These are phyloP conservation scores for Pseudogymnoascus sp. DNA, from an alignment of 2,329 filamentous ascomycete species.

Conservation along the genomic window DNA sequence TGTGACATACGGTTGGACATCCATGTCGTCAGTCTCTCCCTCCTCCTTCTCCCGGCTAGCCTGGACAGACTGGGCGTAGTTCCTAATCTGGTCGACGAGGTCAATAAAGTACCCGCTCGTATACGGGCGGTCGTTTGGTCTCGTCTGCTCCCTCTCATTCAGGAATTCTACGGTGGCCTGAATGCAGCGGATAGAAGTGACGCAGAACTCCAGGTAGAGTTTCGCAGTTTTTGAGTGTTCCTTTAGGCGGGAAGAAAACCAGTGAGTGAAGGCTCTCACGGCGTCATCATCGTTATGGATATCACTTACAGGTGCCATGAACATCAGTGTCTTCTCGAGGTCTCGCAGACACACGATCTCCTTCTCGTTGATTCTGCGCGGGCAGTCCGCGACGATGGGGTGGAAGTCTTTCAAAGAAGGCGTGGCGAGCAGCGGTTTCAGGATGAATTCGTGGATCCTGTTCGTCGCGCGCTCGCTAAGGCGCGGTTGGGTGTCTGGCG, in stretches of 20 bases:
- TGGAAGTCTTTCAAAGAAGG: slow-evolving; percentile 71
- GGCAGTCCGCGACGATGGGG: slow-evolving; percentile 69
- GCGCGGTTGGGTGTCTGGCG: slow-evolving; percentile 45
- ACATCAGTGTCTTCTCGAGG: slow-evolving; percentile 86
- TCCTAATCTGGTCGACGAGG: slow-evolving; percentile 84
- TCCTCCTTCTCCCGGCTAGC: slow-evolving; percentile 62
- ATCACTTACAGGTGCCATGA: slow-evolving; percentile 87
- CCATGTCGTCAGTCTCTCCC: slow-evolving; percentile 48
- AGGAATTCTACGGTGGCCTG: slow-evolving; percentile 83
- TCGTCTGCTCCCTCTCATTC: slow-evolving; percentile 77
- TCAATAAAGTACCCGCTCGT: slow-evolving; percentile 96
- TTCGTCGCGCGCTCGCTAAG: slow-evolving; percentile 64
- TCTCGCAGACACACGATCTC: slow-evolving; percentile 88
- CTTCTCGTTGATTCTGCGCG: slow-evolving; percentile 71
- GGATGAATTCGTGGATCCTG: slow-evolving; percentile 72
- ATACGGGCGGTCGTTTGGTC: slow-evolving; percentile 81
- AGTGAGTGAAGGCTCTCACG: slow-evolving; percentile 62
- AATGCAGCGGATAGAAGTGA: slow-evolving; percentile 82
- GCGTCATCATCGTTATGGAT: slow-evolving; percentile 43
- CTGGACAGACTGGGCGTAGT: slow-evolving; percentile 80
- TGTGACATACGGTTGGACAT: slow-evolving; percentile 49
- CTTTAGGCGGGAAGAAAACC: slow-evolving; percentile 57
- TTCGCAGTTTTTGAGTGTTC: slow-evolving; percentile 65
- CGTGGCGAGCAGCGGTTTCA: slow-evolving; percentile 71
- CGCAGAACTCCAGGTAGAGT: slow-evolving; percentile 79